Evolutionary conservation across 129 eudicot genomes (phyloP).

Genomic region (Sambucus nigra): DNA sequence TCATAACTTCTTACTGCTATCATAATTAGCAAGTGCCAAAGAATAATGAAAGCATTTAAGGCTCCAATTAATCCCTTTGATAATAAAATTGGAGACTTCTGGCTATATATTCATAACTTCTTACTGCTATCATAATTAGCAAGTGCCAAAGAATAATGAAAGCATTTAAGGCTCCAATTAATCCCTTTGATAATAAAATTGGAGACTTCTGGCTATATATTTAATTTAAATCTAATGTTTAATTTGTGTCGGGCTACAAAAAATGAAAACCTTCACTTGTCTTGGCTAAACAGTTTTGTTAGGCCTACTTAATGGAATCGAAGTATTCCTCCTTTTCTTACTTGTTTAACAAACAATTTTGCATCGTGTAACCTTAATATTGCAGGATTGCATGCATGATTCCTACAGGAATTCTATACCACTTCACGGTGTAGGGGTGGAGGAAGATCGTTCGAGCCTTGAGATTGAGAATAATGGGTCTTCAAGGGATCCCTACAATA

Average conservation of each 20-base stretch:
- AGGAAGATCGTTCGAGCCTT: conserved; percentile 76
- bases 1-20: too few relatives aligned
- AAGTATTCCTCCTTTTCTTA: too few relatives aligned
- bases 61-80: not conserved
- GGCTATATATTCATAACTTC: too few relatives aligned
- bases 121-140: too few relatives aligned
- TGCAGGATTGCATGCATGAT: conserved; percentile 90
- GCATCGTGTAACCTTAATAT: not conserved
- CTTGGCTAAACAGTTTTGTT: too few relatives aligned
- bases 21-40: too few relatives aligned
- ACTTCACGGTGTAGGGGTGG: conserved; percentile 63
- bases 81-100: not conserved
- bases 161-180: too few relatives aligned
- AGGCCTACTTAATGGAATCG: not conserved
- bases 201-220: not conserved
- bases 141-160: too few relatives aligned
- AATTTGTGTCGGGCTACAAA: too few relatives aligned
- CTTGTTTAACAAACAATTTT: not conserved
- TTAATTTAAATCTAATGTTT: too few relatives aligned
- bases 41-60: too few relatives aligned
- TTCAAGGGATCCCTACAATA: conserved; percentile 41
- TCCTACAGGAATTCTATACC: conserved; percentile 54
- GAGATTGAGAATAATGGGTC: conserved; percentile 70
- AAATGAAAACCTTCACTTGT: too few relatives aligned
- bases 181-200: not conserved